phyloP scores from a whole-genome alignment of 148 eudicot species.

The Pouteria glomerata region DNA sequence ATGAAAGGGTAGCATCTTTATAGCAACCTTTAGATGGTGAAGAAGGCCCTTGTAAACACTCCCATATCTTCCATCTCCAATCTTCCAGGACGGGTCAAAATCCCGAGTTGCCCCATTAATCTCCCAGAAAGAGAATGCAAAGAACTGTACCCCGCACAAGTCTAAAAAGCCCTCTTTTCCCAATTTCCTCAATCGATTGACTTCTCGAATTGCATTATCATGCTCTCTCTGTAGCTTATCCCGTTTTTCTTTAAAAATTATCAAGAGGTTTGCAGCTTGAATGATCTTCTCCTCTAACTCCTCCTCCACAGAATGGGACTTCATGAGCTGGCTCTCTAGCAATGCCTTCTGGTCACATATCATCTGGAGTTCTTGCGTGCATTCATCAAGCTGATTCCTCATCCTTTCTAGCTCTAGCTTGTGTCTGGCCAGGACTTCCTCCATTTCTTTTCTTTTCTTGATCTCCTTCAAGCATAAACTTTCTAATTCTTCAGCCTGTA shows the following conservation, averaged over 20 bases:
- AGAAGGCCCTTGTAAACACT: constrained; percentile 63
- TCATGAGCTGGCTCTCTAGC: constrained; percentile 44
- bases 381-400: constrained; percentile 40
- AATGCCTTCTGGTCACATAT: constrained; percentile 40
- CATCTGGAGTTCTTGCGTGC: constrained; percentile 39
- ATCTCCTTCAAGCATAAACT: constrained; percentile 32
- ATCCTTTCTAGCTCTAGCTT: constrained; percentile 43
- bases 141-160: constrained; percentile 27
- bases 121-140: constrained; percentile 53
- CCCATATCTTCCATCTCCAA: constrained; percentile 72
- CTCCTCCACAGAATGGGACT: constrained; percentile 33
- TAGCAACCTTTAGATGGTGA: constrained; percentile 61
- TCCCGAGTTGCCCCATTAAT: constrained; percentile 65
- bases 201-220: constrained; percentile 36
- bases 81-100: constrained; percentile 63
- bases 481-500: constrained; percentile 64
- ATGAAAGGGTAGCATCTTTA: constrained; percentile 75
- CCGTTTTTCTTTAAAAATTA: constrained; percentile 47
- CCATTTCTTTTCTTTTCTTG: constrained; percentile 37
- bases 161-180: constrained; percentile 18
- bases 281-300: constrained; percentile 71
- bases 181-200: constrained; percentile 27
- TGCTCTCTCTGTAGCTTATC: constrained; percentile 51
- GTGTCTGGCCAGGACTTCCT: constrained; percentile 38
- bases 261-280: constrained; percentile 71